Evolutionary conservation across 2,329 filamentous ascomycete species (phyloP).

Genomic region (Cordyceps fumosorosea): DNA sequence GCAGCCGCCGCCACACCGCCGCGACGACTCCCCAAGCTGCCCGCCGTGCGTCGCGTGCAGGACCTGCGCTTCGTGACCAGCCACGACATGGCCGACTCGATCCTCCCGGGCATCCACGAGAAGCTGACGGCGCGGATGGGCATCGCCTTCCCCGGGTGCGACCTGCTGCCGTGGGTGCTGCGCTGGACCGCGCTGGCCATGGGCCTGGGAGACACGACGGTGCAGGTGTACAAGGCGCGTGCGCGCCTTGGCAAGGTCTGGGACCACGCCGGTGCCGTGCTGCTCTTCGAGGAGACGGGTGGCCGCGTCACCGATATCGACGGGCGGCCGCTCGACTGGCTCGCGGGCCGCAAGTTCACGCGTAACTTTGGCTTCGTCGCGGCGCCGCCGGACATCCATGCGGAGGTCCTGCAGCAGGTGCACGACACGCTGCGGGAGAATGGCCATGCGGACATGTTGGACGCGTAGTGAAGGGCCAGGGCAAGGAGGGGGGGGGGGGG

Average conservation of each 20-base stretch:
- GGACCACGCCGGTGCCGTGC: conserved; percentile 55
- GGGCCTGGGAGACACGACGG: conserved; percentile 45
- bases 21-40: conserved; percentile 28
- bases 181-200: conserved; percentile 48
- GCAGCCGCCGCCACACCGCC: conserved; percentile 17
- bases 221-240: conserved; percentile 49
- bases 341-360: conserved; percentile 40
- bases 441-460: conserved; percentile 16
- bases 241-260: conserved; percentile 48
- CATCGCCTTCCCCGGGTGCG: conserved; percentile 39
- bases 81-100: conserved; percentile 39
- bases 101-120: conserved; percentile 40
- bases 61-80: conserved; percentile 41
- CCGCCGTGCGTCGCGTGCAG: conserved; percentile 17
- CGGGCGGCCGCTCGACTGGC: conserved; percentile 44
- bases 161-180: conserved; percentile 51
- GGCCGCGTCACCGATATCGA: conserved; percentile 49
- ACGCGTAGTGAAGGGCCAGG: not conserved
- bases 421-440: conserved; percentile 60
- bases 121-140: conserved; percentile 36
- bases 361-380: conserved; percentile 52
- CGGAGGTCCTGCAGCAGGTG: conserved; percentile 54
- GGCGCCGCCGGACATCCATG: conserved; percentile 39
- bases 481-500: too few species aligned
- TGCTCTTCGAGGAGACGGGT: conserved; percentile 51